phyloP scores from a whole-genome alignment of 257 asterid genomes.

The Fraxinus anomala region DNA sequence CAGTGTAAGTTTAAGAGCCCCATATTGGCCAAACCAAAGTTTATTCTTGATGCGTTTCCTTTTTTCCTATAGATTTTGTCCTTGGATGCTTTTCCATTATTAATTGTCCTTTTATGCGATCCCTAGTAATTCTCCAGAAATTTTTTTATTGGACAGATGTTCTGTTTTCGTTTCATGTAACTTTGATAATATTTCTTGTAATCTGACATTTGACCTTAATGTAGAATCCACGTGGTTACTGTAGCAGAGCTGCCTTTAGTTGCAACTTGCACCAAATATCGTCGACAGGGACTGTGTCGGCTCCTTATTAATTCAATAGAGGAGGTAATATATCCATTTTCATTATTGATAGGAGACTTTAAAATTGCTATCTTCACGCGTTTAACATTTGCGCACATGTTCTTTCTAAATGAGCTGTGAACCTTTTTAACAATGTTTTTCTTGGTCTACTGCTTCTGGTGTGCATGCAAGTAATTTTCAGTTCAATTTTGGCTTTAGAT shows the following conservation, averaged over 20 bases:
- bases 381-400: slow-evolving; percentile 3
- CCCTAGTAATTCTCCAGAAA: too few relatives aligned
- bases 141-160: not conserved
- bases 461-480: slow-evolving; percentile 17
- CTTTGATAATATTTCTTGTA: slow-evolving; percentile 12
- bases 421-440: not conserved
- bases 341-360: not conserved
- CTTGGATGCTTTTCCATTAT: too few relatives aligned
- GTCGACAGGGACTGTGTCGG: slow-evolving; percentile 97
- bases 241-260: slow-evolving; percentile 96
- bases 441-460: not conserved
- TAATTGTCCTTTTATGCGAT: too few relatives aligned
- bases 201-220: slow-evolving; percentile 31
- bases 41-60: too few relatives aligned
- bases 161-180: slow-evolving; percentile 3
- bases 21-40: too few relatives aligned
- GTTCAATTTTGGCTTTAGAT: slow-evolving; percentile 47
- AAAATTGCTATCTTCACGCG: not conserved
- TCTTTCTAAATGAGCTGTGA: not conserved
- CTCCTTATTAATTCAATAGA: slow-evolving; percentile 71
- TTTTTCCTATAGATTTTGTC: too few relatives aligned
- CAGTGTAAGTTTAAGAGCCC: too few relatives aligned
- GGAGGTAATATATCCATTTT: slow-evolving; percentile 49
- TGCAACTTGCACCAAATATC: slow-evolving; percentile 90
- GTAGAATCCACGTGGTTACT: slow-evolving; percentile 80